These are phyloP conservation scores for Acmispon strigosus DNA, from an alignment of 306 rosid species.

Conservation along the genomic window DNA sequence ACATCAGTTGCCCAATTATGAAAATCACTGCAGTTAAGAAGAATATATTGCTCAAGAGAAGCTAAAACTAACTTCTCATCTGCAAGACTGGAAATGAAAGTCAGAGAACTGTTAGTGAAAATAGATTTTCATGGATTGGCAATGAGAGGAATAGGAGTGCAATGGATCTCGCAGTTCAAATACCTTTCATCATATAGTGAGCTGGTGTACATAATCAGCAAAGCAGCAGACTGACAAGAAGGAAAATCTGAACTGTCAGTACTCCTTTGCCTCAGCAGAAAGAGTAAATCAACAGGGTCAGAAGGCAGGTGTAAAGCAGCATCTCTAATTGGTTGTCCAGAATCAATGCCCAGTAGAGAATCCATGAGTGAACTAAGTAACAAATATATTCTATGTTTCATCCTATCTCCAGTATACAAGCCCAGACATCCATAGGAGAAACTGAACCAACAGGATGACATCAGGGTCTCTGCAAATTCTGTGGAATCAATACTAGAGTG, in stretches of 20 bases:
- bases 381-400: constrained; percentile 71
- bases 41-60: constrained; percentile 79
- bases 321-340: constrained; percentile 70
- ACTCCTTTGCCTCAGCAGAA: constrained; percentile 73
- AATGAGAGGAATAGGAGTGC: neutral
- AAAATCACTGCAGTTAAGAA: constrained; percentile 46
- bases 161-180: constrained; percentile 11
- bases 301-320: constrained; percentile 57
- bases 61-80: constrained; percentile 84
- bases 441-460: constrained; percentile 72
- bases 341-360: constrained; percentile 56
- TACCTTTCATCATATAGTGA: constrained; percentile 86
- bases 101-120: constrained; percentile 23
- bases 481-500: constrained; percentile 32
- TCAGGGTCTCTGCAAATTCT: constrained; percentile 51
- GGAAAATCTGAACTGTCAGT: constrained; percentile 45
- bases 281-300: constrained; percentile 76
- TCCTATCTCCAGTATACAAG: constrained; percentile 59
- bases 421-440: constrained; percentile 87
- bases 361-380: constrained; percentile 71
- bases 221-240: constrained; percentile 70
- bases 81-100: constrained; percentile 57
- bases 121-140: neutral
- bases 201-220: constrained; percentile 62
- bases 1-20: constrained; percentile 31